These are phyloP conservation scores for Barbarea vulgaris DNA, from an alignment of 345 rosid genomes.

Conservation along the genomic window DNA sequence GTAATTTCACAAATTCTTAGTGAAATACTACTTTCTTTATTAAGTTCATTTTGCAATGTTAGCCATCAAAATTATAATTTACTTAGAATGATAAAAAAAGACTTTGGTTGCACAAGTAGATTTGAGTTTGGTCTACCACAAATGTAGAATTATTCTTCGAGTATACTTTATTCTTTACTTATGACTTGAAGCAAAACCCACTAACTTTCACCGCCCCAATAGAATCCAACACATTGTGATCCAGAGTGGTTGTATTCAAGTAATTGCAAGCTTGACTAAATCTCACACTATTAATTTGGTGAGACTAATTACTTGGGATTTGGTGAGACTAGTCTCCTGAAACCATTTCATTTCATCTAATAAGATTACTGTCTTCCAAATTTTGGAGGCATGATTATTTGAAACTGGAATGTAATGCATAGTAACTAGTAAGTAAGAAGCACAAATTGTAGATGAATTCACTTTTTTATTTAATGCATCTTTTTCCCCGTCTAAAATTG, in stretches of 20 bases:
- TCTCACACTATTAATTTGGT: constrained; percentile 24
- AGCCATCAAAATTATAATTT: neutral
- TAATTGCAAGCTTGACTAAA: constrained; percentile 38
- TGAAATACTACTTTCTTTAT: constrained; percentile 10
- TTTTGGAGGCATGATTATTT: constrained; percentile 26
- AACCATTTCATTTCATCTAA: constrained; percentile 8
- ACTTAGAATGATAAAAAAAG: neutral
- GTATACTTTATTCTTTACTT: constrained; percentile 42
- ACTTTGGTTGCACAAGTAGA: constrained; percentile 30
- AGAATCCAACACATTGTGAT: constrained; percentile 35
- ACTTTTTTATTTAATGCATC: constrained; percentile 27
- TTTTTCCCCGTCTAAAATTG: constrained; percentile 30
- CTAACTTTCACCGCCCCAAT: constrained; percentile 43
- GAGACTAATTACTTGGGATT: constrained; percentile 36
- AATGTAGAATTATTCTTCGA: constrained; percentile 38
- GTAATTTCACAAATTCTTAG: neutral
- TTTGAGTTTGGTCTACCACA: constrained; percentile 37
- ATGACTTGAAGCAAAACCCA: constrained; percentile 38
- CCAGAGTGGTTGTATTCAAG: constrained; percentile 34
- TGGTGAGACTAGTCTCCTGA: constrained; percentile 30
- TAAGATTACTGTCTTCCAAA: constrained; percentile 6
- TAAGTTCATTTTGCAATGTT: neutral
- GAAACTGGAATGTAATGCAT: constrained; percentile 14
- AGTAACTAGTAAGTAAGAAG: neutral
- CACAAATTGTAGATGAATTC: neutral